Conservation (phyloP, 2,329 filamentous ascomycete species). For the Sclerotinia trifoliorum region DNA sequence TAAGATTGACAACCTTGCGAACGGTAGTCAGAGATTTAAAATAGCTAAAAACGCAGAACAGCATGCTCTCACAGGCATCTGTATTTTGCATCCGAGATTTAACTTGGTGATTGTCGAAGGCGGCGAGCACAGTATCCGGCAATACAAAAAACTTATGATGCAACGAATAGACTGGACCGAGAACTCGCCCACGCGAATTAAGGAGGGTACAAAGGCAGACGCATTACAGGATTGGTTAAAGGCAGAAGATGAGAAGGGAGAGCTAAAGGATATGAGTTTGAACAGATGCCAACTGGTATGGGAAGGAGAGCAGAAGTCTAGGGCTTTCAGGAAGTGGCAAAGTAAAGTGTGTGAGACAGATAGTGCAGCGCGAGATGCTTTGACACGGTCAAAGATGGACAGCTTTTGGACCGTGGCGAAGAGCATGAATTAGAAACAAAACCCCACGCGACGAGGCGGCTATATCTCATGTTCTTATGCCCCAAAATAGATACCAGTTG, state of each 20-base stretch:
- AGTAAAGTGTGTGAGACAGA: conserved; percentile 93
- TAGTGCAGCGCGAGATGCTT: conserved; percentile 75
- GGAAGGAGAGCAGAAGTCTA: conserved; percentile 81
- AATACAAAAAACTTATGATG: conserved; percentile 90
- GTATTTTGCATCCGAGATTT: conserved; percentile 85
- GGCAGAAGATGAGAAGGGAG: conserved; percentile 73
- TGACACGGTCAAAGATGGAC: conserved; percentile 84
- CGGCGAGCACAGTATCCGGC: conserved; percentile 75
- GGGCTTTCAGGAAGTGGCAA: conserved; percentile 83
- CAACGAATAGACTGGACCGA: conserved; percentile 95
- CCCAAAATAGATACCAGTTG: conserved; percentile 12
- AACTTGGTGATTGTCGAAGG: conserved; percentile 91
- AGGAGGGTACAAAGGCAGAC: conserved; percentile 60
- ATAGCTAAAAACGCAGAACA: conserved; percentile 92
- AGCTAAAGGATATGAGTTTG: conserved; percentile 74
- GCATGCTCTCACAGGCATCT: conserved; percentile 80
- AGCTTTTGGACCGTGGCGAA: conserved; percentile 93
- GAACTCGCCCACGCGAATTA: conserved; percentile 67
- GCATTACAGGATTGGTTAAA: conserved; percentile 73
- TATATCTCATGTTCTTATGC: conserved; percentile 3
- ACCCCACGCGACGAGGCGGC: background rate
- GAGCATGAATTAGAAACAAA: conserved; percentile 44
- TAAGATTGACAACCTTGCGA: conserved; percentile 83
- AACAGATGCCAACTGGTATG: conserved; percentile 86
- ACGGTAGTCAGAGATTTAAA: conserved; percentile 91